Conservation (phyloP, 768 basidiomycete species). For the Serendipita sp. region DNA sequence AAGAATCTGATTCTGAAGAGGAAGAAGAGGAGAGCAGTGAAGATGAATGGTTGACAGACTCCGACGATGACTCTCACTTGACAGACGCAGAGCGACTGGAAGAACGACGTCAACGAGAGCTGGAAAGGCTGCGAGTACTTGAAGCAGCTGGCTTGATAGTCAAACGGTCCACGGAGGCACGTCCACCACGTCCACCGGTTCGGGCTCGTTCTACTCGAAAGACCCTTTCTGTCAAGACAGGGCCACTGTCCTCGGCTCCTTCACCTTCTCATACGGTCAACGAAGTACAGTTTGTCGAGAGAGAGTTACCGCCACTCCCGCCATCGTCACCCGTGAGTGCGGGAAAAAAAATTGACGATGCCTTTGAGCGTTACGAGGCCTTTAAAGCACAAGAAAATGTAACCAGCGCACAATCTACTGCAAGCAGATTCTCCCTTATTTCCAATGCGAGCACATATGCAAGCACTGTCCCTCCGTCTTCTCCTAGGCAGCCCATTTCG, state of each 20-base stretch:
- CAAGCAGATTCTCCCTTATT: slow-evolving; percentile 35
- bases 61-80: slow-evolving; percentile 4
- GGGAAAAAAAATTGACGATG: slow-evolving; percentile 44
- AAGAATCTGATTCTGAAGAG: slow-evolving; percentile 19
- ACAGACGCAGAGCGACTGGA: slow-evolving; percentile 32
- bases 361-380: slow-evolving; percentile 79
- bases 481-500: slow-evolving; percentile 26
- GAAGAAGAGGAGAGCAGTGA: slow-evolving; percentile 20
- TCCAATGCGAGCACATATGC: slow-evolving; percentile 19
- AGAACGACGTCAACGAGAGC: slow-evolving; percentile 45
- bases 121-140: slow-evolving; percentile 68
- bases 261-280: neutral
- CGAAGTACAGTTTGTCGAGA: neutral
- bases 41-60: slow-evolving; percentile 11
- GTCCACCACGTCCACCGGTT: slow-evolving; percentile 25
- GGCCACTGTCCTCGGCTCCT: slow-evolving; percentile 15
- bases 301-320: slow-evolving; percentile 11
- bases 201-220: slow-evolving; percentile 18
- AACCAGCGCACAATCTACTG: slow-evolving; percentile 6
- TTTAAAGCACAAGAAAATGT: slow-evolving; percentile 35
- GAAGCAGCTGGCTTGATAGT: slow-evolving; percentile 78
- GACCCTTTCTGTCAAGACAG: slow-evolving; percentile 23
- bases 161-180: slow-evolving; percentile 38
- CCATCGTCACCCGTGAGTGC: slow-evolving; percentile 38
- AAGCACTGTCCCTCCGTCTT: slow-evolving; percentile 16